A percentile compares a stretch with the other conserved stretches of the same genome.
Conservation (phyloP, 805 yeast species). For the Blastobotrys parvus region DNA sequence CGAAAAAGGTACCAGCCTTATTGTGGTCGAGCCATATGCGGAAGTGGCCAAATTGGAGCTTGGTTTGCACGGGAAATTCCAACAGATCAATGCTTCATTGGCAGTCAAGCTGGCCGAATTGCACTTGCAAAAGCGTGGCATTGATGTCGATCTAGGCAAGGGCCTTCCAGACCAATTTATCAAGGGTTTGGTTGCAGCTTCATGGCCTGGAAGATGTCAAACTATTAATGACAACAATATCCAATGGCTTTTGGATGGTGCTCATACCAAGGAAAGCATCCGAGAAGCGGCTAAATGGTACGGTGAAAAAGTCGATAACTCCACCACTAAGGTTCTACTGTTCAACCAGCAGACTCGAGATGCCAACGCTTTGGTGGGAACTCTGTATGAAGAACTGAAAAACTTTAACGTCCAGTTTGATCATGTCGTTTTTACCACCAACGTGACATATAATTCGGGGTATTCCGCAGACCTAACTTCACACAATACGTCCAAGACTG, state of each 20-base stretch:
- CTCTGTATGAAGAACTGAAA: slow-evolving; percentile 33
- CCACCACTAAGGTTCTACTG: slow-evolving; percentile 42
- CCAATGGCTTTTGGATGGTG: slow-evolving; percentile 91
- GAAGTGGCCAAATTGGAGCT: slow-evolving; percentile 28
- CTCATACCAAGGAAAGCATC: slow-evolving; percentile 87
- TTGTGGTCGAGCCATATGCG: slow-evolving; percentile 42
- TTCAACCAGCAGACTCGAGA: slow-evolving; percentile 96
- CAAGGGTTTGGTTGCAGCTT: slow-evolving; percentile 54
- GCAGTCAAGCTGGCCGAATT: slow-evolving; percentile 65
- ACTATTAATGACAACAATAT: slow-evolving; percentile 40
- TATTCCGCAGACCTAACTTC: slow-evolving; percentile 74
- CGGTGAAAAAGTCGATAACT: slow-evolving; percentile 16
- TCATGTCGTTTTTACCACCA: slow-evolving; percentile 78
- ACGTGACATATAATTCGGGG: slow-evolving; percentile 85
- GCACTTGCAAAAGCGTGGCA: slow-evolving; percentile 46
- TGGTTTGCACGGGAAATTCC: slow-evolving; percentile 62
- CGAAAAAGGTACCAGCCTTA: slow-evolving; percentile 47
- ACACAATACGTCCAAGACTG: slow-evolving; percentile 69
- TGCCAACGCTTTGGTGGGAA: slow-evolving; percentile 52
- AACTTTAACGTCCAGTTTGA: slow-evolving; percentile 43
- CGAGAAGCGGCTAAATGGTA: slow-evolving; percentile 82
- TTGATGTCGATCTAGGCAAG: slow-evolving; percentile 6
- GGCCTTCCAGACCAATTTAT: slow-evolving; percentile 20
- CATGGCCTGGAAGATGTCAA: slow-evolving; percentile 98
- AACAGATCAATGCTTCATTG: slow-evolving; percentile 74